A percentile compares a stretch with the other conserved stretches of the same genome.
phyloP scores from a whole-genome alignment of 169 alveolate genomes.

The Plasmodium fragile region DNA sequence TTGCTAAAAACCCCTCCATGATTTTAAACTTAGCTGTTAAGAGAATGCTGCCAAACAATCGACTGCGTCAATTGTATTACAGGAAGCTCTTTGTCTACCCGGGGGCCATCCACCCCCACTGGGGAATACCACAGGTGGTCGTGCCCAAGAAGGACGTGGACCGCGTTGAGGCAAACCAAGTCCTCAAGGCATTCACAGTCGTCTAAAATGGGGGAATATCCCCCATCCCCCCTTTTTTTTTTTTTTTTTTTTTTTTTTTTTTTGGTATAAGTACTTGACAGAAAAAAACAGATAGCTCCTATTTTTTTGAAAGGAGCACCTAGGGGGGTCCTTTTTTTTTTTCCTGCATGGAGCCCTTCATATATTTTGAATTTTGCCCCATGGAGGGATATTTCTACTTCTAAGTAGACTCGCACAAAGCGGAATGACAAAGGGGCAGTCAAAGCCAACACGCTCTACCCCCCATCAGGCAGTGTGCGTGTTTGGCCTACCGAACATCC shows the following conservation, averaged over 20 bases:
- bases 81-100: conserved; percentile 89
- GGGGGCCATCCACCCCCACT: conserved; percentile 93
- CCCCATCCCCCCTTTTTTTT: not conserved
- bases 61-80: conserved; percentile 81
- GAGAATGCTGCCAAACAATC: conserved; percentile 90
- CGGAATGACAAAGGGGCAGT: not conserved
- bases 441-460: not conserved
- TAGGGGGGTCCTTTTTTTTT: not conserved
- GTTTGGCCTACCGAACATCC: not conserved
- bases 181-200: conserved; percentile 36
- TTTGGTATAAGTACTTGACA: not conserved
- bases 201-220: not conserved
- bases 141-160: conserved; percentile 77
- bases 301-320: not conserved
- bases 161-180: not conserved
- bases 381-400: not conserved
- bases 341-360: not conserved
- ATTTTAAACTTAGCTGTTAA: conserved; percentile 91
- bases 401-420: not conserved
- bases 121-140: conserved; percentile 92
- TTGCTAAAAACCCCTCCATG: conserved; percentile 93
- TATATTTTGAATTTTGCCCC: not conserved
- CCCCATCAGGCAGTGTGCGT: not conserved
- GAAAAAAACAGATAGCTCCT: not conserved
- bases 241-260: conserved; percentile 9